phyloP scores from a whole-genome alignment of 306 rosid species.

The Fagus crenata region DNA sequence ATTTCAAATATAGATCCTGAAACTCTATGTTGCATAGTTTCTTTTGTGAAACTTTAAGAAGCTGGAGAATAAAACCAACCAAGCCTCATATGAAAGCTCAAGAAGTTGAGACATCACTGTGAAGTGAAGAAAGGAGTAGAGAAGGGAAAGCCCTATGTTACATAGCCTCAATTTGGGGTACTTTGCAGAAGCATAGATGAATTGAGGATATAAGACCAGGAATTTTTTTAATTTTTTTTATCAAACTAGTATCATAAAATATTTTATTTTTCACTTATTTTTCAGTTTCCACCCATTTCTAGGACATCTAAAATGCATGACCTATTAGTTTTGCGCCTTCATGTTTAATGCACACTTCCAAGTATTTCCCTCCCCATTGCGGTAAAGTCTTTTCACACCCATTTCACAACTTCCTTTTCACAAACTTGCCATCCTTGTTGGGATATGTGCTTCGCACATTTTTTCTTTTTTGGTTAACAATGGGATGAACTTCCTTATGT shows the following conservation, averaged over 20 bases:
- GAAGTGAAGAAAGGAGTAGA: slow-evolving; percentile 19
- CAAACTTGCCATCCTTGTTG: not conserved
- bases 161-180: not conserved
- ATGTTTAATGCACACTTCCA: not conserved
- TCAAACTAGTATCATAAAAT: not conserved
- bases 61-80: slow-evolving; percentile 23
- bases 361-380: not conserved
- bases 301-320: not conserved
- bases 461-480: not conserved
- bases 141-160: slow-evolving; percentile 13
- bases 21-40: slow-evolving; percentile 15
- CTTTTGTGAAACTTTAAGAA: slow-evolving; percentile 7
- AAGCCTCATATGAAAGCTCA: slow-evolving; percentile 25
- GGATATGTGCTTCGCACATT: not conserved
- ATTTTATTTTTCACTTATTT: not conserved
- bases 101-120: slow-evolving; percentile 23
- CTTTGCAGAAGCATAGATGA: not conserved
- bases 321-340: not conserved
- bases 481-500: not conserved
- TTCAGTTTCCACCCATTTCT: not conserved
- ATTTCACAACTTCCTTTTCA: slow-evolving; percentile 2
- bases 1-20: slow-evolving; percentile 29
- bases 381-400: not conserved
- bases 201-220: not conserved
- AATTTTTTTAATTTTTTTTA: not conserved